These are phyloP conservation scores for Aspergillus sergii DNA, from an alignment of 2,329 filamentous ascomycete genomes.

Conservation along the genomic window DNA sequence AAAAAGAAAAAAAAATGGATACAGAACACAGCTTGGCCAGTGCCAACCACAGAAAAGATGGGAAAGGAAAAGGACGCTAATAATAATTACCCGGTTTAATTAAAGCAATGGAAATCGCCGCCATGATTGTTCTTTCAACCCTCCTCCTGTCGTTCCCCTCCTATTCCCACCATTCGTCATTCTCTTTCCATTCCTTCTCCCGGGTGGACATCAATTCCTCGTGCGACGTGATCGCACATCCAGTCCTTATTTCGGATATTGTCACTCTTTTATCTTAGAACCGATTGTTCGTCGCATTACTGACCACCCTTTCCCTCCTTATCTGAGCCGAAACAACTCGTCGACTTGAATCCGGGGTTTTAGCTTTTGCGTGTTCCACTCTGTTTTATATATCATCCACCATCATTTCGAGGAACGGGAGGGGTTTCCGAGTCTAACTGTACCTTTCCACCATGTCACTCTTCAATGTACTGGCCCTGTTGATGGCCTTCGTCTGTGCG, in stretches of 20 bases:
- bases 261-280: conserved; percentile 17
- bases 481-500: conserved; percentile 31
- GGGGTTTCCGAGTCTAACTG: conserved; percentile 5
- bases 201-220: conserved; percentile 19
- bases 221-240: conserved; percentile 33
- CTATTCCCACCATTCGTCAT: conserved; percentile 2
- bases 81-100: conserved; percentile 10
- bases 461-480: conserved; percentile 29
- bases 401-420: background rate
- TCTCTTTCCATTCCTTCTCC: conserved; percentile 12
- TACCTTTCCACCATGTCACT: conserved; percentile 26
- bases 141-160: conserved; percentile 13
- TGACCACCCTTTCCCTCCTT: conserved; percentile 1
- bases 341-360: conserved; percentile 22
- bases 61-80: conserved; percentile 6
- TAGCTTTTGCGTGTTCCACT: conserved; percentile 1
- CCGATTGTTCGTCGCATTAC: background rate
- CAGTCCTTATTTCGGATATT: conserved; percentile 24
- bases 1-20: conserved; percentile 3
- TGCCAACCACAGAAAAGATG: background rate
- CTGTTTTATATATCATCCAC: background rate
- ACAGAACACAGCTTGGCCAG: background rate
- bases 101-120: conserved; percentile 9
- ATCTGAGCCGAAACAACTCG: conserved; percentile 18
- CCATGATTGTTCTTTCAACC: conserved; percentile 2